Base-by-base conservation (phyloP, 257 asterid genomes). In the Thymus mandschuricus region DNA sequence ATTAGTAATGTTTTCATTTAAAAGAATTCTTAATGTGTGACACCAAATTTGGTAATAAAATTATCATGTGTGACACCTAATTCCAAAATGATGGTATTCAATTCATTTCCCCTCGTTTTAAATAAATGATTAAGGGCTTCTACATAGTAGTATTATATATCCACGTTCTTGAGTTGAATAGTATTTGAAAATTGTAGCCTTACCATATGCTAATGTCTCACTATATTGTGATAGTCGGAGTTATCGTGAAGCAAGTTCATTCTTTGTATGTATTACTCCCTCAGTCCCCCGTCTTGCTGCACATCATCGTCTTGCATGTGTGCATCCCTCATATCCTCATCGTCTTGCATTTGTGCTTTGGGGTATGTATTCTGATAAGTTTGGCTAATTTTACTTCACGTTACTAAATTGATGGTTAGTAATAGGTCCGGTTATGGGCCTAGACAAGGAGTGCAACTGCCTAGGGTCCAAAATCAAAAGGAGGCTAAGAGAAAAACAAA, bases 171-270 rank as follows among this genome's bases (percentile, higher is more conserved):
- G 2, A 60, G 33, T 69, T 61, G 55, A 49, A 71, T 76, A 48
- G 41, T 51, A 44, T 69, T 80, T 64, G 78, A 76, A 21, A 66
- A 69, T 9, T 64, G 1, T 5, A 43, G 43, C 11, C 41, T 73
- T 64, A 11, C 50, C 79, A 72, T 44, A 59, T 55, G 71, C 45
- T 3, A 29, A 10, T 81, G 74, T 73, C 68, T 52, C 41, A n/a
- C 62, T 45, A 46, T 6, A 54, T 41, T 64, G 30, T 41, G 57
- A 31, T 43, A 43, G 51, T 51, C 10, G 43, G 58, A 52, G 29
- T 63, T 64, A 35, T 63, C 31, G 38, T 73, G 66, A 54, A 41
- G 49, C 45, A 73, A 68, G n/a, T 55, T 1, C 56, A 43, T 28
- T 12, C 54, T 56, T 33, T 21, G 21, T 21, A 21, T 21, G 21